Conservation (phyloP, 2,329 filamentous ascomycete genomes). For the Colletotrichum limetticola region DNA sequence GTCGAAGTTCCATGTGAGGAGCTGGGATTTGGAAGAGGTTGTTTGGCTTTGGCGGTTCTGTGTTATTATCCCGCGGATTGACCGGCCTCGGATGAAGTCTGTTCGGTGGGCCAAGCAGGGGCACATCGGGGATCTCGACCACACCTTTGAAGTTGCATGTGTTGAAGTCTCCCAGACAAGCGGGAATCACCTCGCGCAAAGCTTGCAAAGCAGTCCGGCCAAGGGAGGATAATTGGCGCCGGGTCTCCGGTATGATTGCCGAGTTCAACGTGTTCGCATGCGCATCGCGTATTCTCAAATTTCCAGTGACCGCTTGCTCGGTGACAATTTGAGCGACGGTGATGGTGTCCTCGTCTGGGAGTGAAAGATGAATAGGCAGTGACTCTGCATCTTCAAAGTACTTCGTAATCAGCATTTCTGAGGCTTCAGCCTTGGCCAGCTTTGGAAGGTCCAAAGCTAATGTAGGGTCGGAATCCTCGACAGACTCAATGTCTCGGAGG, state of each 20-base stretch:
- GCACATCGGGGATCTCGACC: conserved; percentile 38
- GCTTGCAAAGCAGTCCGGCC: conserved; percentile 60
- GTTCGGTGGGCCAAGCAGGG: conserved; percentile 61
- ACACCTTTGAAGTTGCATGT: conserved; percentile 32
- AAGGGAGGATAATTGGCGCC: conserved; percentile 54
- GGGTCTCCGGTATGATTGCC: conserved; percentile 45
- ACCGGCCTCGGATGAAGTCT: conserved; percentile 62
- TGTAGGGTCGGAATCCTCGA: conserved; percentile 59
- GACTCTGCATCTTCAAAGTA: conserved; percentile 72
- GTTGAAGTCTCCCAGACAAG: conserved; percentile 51
- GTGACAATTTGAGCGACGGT: conserved; percentile 77
- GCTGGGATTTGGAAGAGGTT: conserved; percentile 72
- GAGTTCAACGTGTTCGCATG: conserved; percentile 26
- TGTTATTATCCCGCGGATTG: conserved; percentile 52
- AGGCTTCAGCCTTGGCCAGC: conserved; percentile 57
- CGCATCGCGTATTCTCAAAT: conserved; percentile 28
- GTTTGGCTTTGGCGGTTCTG: conserved; percentile 60
- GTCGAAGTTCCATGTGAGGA: conserved; percentile 78
- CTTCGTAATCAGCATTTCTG: conserved; percentile 61
- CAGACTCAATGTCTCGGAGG: conserved; percentile 58
- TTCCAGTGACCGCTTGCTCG: conserved; percentile 71
- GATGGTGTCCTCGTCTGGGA: conserved; percentile 70
- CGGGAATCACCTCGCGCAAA: conserved; percentile 56
- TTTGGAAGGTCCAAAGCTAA: conserved; percentile 61
- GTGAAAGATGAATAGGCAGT: conserved; percentile 53